Conservation (phyloP, 2,329 filamentous ascomycete species). For the Hawksworthiomyces lignivorus region DNA sequence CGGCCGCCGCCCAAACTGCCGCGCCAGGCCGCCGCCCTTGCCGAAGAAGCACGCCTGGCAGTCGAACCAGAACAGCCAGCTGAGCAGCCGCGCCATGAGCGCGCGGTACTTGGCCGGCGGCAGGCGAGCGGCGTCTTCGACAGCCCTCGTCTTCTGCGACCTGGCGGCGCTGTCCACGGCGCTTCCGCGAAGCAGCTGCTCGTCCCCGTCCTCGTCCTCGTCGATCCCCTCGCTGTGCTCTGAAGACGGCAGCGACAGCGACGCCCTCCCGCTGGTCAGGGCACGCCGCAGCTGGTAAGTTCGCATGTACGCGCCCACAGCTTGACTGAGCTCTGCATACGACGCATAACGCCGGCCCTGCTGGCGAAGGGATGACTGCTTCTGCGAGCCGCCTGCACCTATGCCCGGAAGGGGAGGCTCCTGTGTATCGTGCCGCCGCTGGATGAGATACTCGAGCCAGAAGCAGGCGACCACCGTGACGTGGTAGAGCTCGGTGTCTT, state of each 20-base stretch:
- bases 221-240: too few species aligned
- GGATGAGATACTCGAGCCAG: slow-evolving; percentile 5
- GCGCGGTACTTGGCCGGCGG: slow-evolving; percentile 6
- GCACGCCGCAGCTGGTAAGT: neutral
- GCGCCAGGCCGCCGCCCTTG: neutral
- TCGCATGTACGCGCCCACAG: slow-evolving; percentile 2
- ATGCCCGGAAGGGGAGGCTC: too few species aligned
- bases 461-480: slow-evolving; percentile 3
- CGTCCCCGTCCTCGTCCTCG: too few species aligned
- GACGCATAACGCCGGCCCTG: neutral
- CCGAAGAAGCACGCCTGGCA: slow-evolving; percentile 4
- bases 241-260: too few species aligned
- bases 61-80: slow-evolving; percentile 9
- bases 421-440: neutral
- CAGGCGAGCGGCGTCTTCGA: too few species aligned
- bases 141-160: too few species aligned
- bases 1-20: neutral
- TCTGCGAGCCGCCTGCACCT: too few species aligned
- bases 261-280: neutral
- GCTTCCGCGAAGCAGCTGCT: too few species aligned
- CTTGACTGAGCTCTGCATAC: neutral
- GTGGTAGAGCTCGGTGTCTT: neutral
- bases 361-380: too few species aligned
- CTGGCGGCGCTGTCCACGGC: too few species aligned
- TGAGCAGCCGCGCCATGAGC: slow-evolving; percentile 5